These are phyloP conservation scores for Blastocystis sp. DNA, from an alignment of 352 stramenopile species.

Conservation along the genomic window DNA sequence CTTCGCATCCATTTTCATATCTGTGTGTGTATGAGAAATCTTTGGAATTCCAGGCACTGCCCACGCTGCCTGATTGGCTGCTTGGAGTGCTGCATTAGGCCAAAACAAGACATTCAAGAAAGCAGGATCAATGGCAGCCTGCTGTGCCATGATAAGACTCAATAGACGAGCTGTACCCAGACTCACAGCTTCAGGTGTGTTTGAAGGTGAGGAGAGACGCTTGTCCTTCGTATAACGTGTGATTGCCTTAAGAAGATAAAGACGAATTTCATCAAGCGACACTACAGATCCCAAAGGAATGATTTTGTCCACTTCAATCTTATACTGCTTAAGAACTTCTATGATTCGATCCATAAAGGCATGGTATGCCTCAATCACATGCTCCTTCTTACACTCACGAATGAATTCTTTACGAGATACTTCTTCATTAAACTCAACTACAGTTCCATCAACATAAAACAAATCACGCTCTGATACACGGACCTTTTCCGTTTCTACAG, in stretches of 20 bases:
- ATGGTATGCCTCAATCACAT: slow-evolving; percentile 20
- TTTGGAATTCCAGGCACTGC: not conserved
- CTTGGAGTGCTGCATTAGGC: not conserved
- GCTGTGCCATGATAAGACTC: not conserved
- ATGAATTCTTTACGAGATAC: not conserved
- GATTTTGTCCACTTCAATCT: not conserved
- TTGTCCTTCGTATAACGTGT: not conserved
- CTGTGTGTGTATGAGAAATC: slow-evolving; percentile 27
- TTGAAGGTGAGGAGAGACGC: not conserved
- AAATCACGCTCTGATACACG: not conserved
- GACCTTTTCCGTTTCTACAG: not conserved
- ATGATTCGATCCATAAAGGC: not conserved
- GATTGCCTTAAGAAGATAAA: not conserved
- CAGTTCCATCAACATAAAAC: not conserved
- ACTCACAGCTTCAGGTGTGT: not conserved
- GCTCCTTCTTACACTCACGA: slow-evolving; percentile 4
- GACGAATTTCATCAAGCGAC: not conserved
- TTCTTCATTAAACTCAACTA: slow-evolving; percentile 3
- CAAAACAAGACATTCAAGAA: slow-evolving; percentile 42
- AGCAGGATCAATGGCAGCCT: slow-evolving; percentile 19
- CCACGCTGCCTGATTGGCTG: slow-evolving; percentile 17
- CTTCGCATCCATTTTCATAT: not conserved
- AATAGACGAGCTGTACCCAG: slow-evolving; percentile 2
- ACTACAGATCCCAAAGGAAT: not conserved
- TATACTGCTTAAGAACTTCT: not conserved